Evolutionary conservation across 805 yeast species (phyloP).

Genomic region (Cyberlindnera suaveolens): DNA sequence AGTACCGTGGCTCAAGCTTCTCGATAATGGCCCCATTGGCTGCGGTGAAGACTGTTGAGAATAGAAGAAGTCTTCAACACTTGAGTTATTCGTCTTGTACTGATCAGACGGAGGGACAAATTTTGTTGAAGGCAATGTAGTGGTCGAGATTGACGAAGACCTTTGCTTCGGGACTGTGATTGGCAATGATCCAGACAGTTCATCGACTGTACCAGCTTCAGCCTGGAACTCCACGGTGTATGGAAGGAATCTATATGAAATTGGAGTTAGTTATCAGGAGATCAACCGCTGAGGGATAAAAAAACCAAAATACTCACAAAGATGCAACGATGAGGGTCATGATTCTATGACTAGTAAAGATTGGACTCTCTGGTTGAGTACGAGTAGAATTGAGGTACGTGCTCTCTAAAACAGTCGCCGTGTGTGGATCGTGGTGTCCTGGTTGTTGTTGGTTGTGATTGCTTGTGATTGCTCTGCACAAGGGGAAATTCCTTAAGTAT

Average conservation of each 20-base stretch:
- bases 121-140: background rate
- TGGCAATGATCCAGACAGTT: conserved; percentile 16
- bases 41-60: conserved; percentile 8
- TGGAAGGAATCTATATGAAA: conserved; percentile 49
- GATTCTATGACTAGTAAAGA: background rate
- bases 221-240: conserved; percentile 59
- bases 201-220: conserved; percentile 27
- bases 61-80: conserved; percentile 23
- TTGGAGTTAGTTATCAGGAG: background rate
- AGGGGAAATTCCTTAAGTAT: no score
- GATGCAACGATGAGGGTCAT: conserved; percentile 73
- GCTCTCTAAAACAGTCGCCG: no score
- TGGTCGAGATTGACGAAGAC: conserved; percentile 12
- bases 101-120: no score
- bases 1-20: background rate
- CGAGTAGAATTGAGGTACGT: no score
- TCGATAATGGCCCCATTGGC: background rate
- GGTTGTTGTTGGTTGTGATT: no score
- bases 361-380: no score
- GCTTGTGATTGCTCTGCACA: no score
- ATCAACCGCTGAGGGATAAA: background rate
- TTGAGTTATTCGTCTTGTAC: conserved; percentile 7
- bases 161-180: conserved; percentile 17
- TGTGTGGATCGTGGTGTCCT: no score
- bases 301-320: conserved; percentile 37